Evolutionary conservation across 2,329 filamentous ascomycete genomes (phyloP).

Genomic region (Thermochaetoides dissita): DNA sequence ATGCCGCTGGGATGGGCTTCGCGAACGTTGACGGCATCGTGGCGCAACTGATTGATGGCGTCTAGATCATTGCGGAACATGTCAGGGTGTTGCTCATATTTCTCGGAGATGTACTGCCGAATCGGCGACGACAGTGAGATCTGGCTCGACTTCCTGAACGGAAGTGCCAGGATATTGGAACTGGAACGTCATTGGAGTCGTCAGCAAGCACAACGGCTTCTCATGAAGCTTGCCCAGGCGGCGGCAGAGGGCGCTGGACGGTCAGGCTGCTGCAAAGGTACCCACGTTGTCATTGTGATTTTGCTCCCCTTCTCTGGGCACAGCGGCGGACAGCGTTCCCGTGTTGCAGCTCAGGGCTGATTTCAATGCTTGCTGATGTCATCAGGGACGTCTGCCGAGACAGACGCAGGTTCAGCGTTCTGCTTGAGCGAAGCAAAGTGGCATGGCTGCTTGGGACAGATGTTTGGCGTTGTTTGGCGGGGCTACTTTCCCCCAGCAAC

Average conservation of each 20-base stretch:
- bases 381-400: too few relatives aligned
- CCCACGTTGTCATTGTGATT: conserved; percentile 11
- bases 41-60: conserved; percentile 68
- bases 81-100: conserved; percentile 97
- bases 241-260: neutral
- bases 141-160: conserved; percentile 73
- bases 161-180: conserved; percentile 58
- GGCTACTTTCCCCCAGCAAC: too few relatives aligned
- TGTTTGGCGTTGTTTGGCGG: too few relatives aligned
- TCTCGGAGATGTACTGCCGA: conserved; percentile 87
- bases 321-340: neutral
- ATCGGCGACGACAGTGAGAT: conserved; percentile 71
- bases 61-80: conserved; percentile 84
- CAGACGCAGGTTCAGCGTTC: too few relatives aligned
- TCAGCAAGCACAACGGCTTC: neutral
- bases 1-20: conserved; percentile 81
- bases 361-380: too few relatives aligned
- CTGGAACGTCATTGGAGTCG: conserved; percentile 2
- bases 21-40: conserved; percentile 74
- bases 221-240: too few relatives aligned
- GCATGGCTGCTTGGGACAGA: too few relatives aligned
- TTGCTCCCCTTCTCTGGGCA: neutral
- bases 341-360: too few relatives aligned
- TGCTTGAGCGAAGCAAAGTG: too few relatives aligned
- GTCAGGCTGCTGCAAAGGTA: neutral